Conservation (phyloP, 352 stramenopile species). For the Aphanomyces astaci region DNA sequence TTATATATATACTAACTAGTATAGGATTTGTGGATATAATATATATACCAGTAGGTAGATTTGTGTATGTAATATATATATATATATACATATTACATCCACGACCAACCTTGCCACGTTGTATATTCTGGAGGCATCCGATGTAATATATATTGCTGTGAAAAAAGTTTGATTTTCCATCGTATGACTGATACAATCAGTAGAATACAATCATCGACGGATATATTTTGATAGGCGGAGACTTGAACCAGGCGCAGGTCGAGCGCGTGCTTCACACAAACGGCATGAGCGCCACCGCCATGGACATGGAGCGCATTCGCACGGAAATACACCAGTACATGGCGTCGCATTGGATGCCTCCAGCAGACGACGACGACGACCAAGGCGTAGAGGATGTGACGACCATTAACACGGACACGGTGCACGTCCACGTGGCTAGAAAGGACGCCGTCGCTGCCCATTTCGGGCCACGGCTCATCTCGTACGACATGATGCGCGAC, state of each 20-base stretch:
- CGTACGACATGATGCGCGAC: slow-evolving; percentile 52
- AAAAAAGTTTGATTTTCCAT: no score
- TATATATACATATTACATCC: no score
- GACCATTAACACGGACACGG: neutral
- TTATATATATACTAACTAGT: no score
- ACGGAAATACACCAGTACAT: neutral
- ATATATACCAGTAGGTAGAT: no score
- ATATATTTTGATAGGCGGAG: neutral
- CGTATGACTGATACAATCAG: no score
- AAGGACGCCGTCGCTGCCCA: neutral
- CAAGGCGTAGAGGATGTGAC: neutral
- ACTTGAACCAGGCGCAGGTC: slow-evolving; percentile 18
- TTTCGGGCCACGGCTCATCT: slow-evolving; percentile 28
- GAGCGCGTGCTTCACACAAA: slow-evolving; percentile 11
- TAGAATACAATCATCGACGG: neutral
- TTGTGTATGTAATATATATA: neutral
- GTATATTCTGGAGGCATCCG: no score
- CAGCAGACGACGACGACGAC: no score
- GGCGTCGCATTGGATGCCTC: neutral
- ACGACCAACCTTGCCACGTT: no score
- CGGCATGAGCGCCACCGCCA: neutral
- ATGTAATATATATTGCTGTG: no score
- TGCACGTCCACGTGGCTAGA: neutral
- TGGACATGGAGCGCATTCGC: slow-evolving; percentile 16
- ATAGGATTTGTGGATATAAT: no score